These are phyloP conservation scores for Candolleomyces eurysporus DNA, from an alignment of 768 basidiomycete genomes.

Conservation along the genomic window DNA sequence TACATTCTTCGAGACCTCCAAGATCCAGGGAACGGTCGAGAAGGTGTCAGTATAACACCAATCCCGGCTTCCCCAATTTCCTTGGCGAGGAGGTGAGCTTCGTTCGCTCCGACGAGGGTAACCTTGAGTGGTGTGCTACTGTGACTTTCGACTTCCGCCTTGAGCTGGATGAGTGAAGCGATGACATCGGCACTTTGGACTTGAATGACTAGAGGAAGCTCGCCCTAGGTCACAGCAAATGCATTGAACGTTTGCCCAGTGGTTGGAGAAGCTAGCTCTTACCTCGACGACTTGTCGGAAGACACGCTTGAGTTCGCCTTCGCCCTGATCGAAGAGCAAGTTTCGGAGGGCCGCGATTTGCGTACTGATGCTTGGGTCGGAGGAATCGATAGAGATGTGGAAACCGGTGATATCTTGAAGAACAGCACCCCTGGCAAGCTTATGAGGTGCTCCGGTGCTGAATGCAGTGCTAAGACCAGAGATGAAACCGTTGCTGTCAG, in stretches of 20 bases:
- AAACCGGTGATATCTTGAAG: slow-evolving; percentile 59
- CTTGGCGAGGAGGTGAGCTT: slow-evolving; percentile 71
- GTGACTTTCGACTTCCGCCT: slow-evolving; percentile 54
- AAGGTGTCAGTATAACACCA: slow-evolving; percentile 67
- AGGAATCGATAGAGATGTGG: slow-evolving; percentile 52
- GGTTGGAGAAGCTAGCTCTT: neutral
- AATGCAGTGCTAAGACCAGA: slow-evolving; percentile 60
- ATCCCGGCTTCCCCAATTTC: slow-evolving; percentile 66
- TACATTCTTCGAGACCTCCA: slow-evolving; percentile 70
- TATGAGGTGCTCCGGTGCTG: slow-evolving; percentile 52
- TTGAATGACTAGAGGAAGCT: slow-evolving; percentile 58
- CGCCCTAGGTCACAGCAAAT: slow-evolving; percentile 33
- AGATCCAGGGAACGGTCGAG: slow-evolving; percentile 61
- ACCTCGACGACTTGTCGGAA: slow-evolving; percentile 50
- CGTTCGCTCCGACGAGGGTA: slow-evolving; percentile 56
- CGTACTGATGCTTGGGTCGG: slow-evolving; percentile 57
- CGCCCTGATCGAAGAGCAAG: slow-evolving; percentile 41
- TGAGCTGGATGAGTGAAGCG: slow-evolving; percentile 60
- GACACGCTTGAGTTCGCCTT: slow-evolving; percentile 37
- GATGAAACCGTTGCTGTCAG: slow-evolving; percentile 46
- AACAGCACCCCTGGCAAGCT: slow-evolving; percentile 55
- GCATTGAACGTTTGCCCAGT: no score
- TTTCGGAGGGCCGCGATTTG: slow-evolving; percentile 60
- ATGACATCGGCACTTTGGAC: slow-evolving; percentile 71
- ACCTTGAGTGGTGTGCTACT: slow-evolving; percentile 23